Evolutionary conservation across 2,329 filamentous ascomycete genomes (phyloP), one percentile per base, ranked within the genome.

Genomic region (Cladophialophora bantiana): DNA sequence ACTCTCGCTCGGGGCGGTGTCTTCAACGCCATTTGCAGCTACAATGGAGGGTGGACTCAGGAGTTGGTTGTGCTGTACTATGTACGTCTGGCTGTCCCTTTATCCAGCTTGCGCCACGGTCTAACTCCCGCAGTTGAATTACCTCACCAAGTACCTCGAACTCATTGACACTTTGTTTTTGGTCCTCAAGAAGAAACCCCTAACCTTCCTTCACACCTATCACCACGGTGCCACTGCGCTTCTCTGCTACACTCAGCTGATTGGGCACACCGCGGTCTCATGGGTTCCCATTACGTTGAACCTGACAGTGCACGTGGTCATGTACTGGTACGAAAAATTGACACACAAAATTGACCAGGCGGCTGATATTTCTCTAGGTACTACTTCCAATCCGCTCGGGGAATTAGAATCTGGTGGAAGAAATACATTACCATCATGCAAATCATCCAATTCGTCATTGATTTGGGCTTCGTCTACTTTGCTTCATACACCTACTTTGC

Each of bases 401-500:
- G 95, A 74, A 88, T 98, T 80, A 90, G 90, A 76, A 95, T 97
- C 82, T 97, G 94, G 94, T 98, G 94, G 94, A 98, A 98, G 90
- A 93, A 97, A 83, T 98, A 94, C 90, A 96, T 98, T 78, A 98
- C 94, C 74, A 92, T 94, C 77, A 90, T 97, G 77, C 94, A 98
- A 83, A 98, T 98, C 81, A 88, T 92, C 75, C 94, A 98, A 80
- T 98, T 98, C 83, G 87, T 98, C 79, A 94, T 98, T 80, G 94
- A 97, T 81, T 90, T 98, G 69, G 93, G 92, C 75, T 98, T 98
- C 80, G 92, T 98, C 80, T 98, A 98, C 89, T 98, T 97, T 77
- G 94, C 94, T 60, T 96, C 94, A n/a, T 98, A 94, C 87, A 97
- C 94, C 74, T 98, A 98, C 86, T 97, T 97, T 86, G 89, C 91